A percentile compares a stretch with the other conserved stretches of the same genome.
Conservation (phyloP, 345 rosid species). For the Noccaea bulbosa region DNA sequence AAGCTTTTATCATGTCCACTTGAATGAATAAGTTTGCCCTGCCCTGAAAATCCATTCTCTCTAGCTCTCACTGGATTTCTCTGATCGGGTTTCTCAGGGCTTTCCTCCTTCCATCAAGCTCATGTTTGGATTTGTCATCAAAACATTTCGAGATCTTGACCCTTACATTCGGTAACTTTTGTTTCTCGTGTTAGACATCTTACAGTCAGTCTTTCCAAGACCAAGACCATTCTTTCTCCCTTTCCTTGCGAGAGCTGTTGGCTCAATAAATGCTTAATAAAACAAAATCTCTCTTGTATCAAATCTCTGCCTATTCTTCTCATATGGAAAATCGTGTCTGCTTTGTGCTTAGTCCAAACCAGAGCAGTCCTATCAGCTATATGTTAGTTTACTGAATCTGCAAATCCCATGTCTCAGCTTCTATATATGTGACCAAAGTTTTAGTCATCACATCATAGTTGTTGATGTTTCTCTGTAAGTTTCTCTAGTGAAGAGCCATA, state of each 20-base stretch:
- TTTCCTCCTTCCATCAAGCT: constrained; percentile 49
- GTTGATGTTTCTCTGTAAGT: constrained; percentile 17
- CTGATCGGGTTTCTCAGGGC: constrained; percentile 45
- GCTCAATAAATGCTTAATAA: constrained; percentile 28
- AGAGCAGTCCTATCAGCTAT: constrained; percentile 25
- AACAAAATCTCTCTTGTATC: constrained; percentile 32
- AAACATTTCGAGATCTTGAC: constrained; percentile 31
- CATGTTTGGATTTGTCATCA: constrained; percentile 41
- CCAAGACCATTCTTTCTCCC: constrained; percentile 58
- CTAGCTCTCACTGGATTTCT: constrained; percentile 48
- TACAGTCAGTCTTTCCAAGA: constrained; percentile 50
- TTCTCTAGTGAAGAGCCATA: constrained; percentile 16
- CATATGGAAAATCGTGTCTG: constrained; percentile 38
- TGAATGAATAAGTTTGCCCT: constrained; percentile 50
- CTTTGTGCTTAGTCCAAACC: constrained; percentile 42
- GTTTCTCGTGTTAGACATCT: constrained; percentile 48
- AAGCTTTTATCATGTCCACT: constrained; percentile 95
- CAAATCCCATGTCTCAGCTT: constrained; percentile 25
- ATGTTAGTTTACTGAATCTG: constrained; percentile 14
- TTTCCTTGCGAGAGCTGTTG: constrained; percentile 37
- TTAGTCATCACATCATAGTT: constrained; percentile 6
- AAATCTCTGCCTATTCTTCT: constrained; percentile 17
- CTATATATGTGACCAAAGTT: constrained; percentile 3
- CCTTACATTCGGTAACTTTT: constrained; percentile 44
- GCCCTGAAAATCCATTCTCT: constrained; percentile 42